Percentiles rank a stretch among this genome's conserved stretches.
phyloP scores from a whole-genome alignment of 176 grass and related monocot species.

The Themeda triandra region DNA sequence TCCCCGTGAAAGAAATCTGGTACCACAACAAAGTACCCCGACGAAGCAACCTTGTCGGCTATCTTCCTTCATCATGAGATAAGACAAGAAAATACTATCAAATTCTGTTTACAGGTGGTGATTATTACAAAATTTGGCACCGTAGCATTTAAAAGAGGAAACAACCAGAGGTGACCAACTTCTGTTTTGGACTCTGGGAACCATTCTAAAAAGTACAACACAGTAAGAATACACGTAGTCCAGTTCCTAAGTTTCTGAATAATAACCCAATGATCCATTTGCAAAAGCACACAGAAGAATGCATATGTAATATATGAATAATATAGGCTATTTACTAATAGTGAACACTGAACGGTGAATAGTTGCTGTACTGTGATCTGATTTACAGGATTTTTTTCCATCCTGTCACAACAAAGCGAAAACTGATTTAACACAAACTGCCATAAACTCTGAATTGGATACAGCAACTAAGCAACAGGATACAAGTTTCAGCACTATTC shows the following conservation, averaged over 20 bases:
- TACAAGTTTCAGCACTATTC: background rate
- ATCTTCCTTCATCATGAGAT: slow-evolving; percentile 63
- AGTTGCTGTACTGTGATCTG: background rate
- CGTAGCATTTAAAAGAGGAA: background rate
- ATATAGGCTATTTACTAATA: background rate
- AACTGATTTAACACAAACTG: background rate
- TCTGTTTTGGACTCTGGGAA: background rate
- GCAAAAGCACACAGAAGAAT: background rate
- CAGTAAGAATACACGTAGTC: background rate
- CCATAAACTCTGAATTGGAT: background rate
- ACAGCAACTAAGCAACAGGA: background rate
- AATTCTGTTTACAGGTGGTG: background rate
- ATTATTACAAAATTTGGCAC: background rate
- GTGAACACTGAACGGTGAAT: background rate
- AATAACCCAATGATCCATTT: background rate
- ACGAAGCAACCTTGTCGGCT: slow-evolving; percentile 64
- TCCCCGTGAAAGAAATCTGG: slow-evolving; percentile 81
- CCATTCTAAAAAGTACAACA: background rate
- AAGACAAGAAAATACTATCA: slow-evolving; percentile 14
- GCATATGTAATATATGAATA: background rate
- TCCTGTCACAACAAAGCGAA: background rate
- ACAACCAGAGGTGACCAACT: background rate
- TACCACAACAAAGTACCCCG: slow-evolving; percentile 65
- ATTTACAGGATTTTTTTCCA: background rate
- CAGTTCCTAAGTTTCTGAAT: background rate